Base-by-base conservation (phyloP, 139 green algal genomes). In the Raphidocelis subcapitata region DNA sequence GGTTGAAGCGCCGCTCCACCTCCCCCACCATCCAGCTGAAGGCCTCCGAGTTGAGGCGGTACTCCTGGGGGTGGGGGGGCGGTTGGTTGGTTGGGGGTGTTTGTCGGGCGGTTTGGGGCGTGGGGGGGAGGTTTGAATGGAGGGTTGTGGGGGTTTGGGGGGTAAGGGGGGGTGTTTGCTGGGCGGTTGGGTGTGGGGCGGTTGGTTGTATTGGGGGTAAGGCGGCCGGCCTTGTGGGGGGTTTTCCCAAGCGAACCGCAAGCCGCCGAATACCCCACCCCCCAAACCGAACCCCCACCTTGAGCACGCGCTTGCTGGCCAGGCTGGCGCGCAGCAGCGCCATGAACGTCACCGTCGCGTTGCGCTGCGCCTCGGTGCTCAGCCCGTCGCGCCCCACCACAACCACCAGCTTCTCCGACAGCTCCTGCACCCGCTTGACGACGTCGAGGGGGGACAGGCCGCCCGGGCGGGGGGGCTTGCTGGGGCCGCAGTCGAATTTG, bases 21-120 rank as follows among this genome's bases (percentile, higher is more conserved):
- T 99, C 93, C 3, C 91, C 93, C 46, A 97, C 46, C 41, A 99
- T 65, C 92, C 93, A 98, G 54, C 95, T 80, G 73, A 99, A 98
- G 0, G 91, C 93, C 46, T 90, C 75, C 15, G 51, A 29, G 14
- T 69, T 93, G 29, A 99, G 89, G 65, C 88, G 88, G 81, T 92
- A 93, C 75, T 98, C 92, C 21, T 65, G 46, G 46, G 46, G 46
- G n/a, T n/a, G n/a, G n/a, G n/a, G n/a, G n/a, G n/a, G n/a, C n/a
- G n/a, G n/a, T n/a, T n/a, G n/a, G n/a, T n/a, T n/a, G n/a, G n/a
- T n/a, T n/a, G n/a, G n/a, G n/a, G n/a, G n/a, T n/a, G n/a, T n/a
- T n/a, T n/a, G n/a, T n/a, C n/a, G n/a, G n/a, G n/a, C n/a, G n/a
- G n/a, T n/a, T n/a, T n/a, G n/a, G n/a, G n/a, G n/a, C n/a, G n/a